phyloP scores from a whole-genome alignment of 345 rosid genomes.

The Aurinia saxatilis region DNA sequence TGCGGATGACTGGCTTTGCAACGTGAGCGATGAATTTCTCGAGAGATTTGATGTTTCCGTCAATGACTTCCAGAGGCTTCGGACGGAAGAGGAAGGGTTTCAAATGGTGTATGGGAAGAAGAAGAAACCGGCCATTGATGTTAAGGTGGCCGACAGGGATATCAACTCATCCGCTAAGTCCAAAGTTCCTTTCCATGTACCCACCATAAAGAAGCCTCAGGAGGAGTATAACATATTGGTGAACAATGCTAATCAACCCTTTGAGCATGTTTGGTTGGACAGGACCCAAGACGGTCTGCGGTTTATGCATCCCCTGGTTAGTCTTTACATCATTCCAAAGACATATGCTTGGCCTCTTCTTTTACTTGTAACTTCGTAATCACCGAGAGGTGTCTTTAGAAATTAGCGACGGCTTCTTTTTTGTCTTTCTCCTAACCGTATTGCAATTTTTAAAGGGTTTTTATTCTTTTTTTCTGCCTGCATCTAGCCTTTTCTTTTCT shows the following conservation, averaged over 20 bases:
- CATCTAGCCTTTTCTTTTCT: slow-evolving; percentile 1
- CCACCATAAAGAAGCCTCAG: slow-evolving; percentile 74
- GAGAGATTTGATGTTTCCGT: slow-evolving; percentile 58
- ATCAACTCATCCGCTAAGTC: slow-evolving; percentile 42
- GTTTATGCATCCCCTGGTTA: slow-evolving; percentile 77
- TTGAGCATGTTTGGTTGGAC: slow-evolving; percentile 90
- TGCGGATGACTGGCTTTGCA: slow-evolving; percentile 65
- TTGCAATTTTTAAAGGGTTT: neutral
- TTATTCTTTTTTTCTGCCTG: neutral
- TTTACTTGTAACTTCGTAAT: no score
- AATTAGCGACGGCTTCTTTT: no score
- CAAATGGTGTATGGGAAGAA: slow-evolving; percentile 70
- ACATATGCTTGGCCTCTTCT: no score
- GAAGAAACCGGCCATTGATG: slow-evolving; percentile 42
- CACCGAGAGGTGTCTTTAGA: no score
- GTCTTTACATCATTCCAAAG: no score
- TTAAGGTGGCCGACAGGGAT: slow-evolving; percentile 50
- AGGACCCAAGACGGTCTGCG: slow-evolving; percentile 59
- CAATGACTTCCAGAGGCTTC: slow-evolving; percentile 41
- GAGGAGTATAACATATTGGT: slow-evolving; percentile 63
- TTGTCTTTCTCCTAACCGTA: no score
- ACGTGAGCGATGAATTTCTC: slow-evolving; percentile 56
- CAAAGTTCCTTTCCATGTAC: slow-evolving; percentile 76
- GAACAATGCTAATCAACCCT: slow-evolving; percentile 68
- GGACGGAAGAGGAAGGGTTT: slow-evolving; percentile 68